Conservation (phyloP, 176 grass and related monocot species). For the Zoysia pacifica region DNA sequence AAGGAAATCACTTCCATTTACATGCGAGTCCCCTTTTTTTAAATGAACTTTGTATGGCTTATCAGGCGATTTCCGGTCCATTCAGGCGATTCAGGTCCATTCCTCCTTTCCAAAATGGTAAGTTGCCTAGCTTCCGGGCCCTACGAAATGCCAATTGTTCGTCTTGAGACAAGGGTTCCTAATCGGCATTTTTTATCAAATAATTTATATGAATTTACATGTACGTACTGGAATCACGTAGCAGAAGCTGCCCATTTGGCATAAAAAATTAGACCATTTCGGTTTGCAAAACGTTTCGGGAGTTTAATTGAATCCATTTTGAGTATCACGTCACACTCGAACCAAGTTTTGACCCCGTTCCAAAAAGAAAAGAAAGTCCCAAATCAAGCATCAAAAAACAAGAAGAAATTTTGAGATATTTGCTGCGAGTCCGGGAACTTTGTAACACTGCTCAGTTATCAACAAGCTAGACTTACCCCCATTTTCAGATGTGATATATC, state of each 20-base stretch:
- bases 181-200: not conserved
- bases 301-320: not conserved
- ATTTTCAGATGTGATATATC: not conserved
- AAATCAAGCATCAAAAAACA: not conserved
- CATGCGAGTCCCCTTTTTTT: not conserved
- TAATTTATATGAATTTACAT: not conserved
- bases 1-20: not conserved
- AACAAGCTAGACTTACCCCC: not conserved
- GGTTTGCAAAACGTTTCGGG: not conserved
- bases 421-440: not conserved
- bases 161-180: not conserved
- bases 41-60: not conserved
- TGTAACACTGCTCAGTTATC: not conserved
- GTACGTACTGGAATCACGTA: not conserved
- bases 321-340: not conserved
- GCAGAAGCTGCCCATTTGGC: not conserved
- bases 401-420: not conserved
- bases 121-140: not conserved
- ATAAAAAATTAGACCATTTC: not conserved
- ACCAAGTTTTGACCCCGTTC: not conserved
- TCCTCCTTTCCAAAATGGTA: not conserved
- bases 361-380: not conserved
- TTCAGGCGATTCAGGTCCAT: not conserved
- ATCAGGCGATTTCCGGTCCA: not conserved
- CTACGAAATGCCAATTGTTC: not conserved